Percentiles rank a stretch among this genome's conserved stretches.
phyloP scores from a whole-genome alignment of 2,329 filamentous ascomycete species.

The Pseudopithomyces maydicus region DNA sequence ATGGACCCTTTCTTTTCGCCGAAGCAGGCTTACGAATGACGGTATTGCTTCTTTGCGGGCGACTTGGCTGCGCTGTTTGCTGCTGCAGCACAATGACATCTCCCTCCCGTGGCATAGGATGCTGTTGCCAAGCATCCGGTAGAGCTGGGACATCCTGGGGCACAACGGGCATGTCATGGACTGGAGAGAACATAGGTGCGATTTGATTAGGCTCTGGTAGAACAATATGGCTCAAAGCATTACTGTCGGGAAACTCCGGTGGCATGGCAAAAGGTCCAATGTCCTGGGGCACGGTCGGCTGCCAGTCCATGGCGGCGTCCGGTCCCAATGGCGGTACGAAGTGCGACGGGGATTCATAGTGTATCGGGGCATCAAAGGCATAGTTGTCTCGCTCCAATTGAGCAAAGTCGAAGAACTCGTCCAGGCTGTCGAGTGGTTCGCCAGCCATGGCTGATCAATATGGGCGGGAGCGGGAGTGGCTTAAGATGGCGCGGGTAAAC shows the following conservation, averaged over 20 bases:
- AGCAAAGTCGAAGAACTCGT: constrained; percentile 45
- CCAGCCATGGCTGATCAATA: constrained; percentile 18
- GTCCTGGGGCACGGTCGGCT: constrained; percentile 8
- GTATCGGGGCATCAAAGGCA: constrained; percentile 3
- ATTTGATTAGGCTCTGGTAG: not conserved
- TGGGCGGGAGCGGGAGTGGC: constrained; percentile 12
- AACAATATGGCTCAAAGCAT: not conserved
- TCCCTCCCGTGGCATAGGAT: constrained; percentile 5
- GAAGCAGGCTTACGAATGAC: constrained; percentile 36
- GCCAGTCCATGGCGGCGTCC: constrained; percentile 34
- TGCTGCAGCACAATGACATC: constrained; percentile 1
- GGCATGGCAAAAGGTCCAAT: not conserved
- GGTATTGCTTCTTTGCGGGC: constrained; percentile 7
- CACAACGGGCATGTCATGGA: not conserved
- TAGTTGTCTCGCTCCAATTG: constrained; percentile 28
- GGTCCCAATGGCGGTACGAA: not conserved
- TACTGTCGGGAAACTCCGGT: not conserved
- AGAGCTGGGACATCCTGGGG: not conserved
- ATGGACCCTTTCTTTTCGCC: constrained; percentile 38
- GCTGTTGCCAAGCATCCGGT: not conserved
- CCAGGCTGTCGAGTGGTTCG: constrained; percentile 24
- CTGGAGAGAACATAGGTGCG: not conserved
- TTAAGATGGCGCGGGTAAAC: constrained; percentile 17
- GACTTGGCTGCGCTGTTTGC: not conserved
- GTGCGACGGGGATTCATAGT: not conserved